Percentiles rank a stretch among this genome's conserved stretches.
Conservation (phyloP, 2,329 filamentous ascomycete genomes). For the Aspergillus calidoustus region DNA sequence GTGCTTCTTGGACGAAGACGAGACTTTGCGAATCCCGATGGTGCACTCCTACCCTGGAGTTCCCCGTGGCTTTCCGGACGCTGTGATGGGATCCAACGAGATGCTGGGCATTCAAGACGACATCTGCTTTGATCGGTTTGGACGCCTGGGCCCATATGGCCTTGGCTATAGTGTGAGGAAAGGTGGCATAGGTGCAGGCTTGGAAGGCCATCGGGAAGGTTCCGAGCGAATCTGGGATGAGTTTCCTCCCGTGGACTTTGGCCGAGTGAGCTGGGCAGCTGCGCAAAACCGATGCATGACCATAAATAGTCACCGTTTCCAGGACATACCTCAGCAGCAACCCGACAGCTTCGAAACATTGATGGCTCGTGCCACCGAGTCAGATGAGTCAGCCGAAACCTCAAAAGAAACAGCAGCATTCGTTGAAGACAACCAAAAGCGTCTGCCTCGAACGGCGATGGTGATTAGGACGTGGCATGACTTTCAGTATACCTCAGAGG, state of each 20-base stretch:
- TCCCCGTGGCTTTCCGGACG: conserved; percentile 80
- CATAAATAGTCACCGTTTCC: conserved; percentile 73
- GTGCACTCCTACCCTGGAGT: conserved; percentile 78
- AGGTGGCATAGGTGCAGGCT: conserved; percentile 82
- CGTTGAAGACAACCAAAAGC: conserved; percentile 28
- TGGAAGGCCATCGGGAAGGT: conserved; percentile 82
- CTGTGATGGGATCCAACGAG: conserved; percentile 85
- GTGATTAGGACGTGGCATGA: conserved; percentile 80
- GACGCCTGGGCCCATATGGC: conserved; percentile 85
- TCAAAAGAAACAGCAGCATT: conserved; percentile 25
- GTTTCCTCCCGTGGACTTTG: conserved; percentile 74
- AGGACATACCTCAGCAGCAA: conserved; percentile 42
- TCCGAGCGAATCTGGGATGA: conserved; percentile 78
- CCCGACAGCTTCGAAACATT: conserved; percentile 41
- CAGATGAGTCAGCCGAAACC: conserved; percentile 22
- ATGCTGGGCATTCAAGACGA: conserved; percentile 78
- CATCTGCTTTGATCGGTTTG: conserved; percentile 91
- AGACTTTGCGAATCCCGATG: conserved; percentile 67
- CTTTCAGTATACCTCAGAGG: conserved; percentile 77
- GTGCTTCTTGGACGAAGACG: conserved; percentile 76
- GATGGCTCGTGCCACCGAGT: conserved; percentile 34
- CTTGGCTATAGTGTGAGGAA: conserved; percentile 79
- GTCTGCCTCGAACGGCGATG: conserved; percentile 68
- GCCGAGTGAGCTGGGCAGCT: conserved; percentile 76
- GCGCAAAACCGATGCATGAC: conserved; percentile 74